Percentiles rank a stretch among this genome's conserved stretches.
Conservation (phyloP, 1,284 basidiomycete genomes). For the Sporisorium scitamineum region DNA sequence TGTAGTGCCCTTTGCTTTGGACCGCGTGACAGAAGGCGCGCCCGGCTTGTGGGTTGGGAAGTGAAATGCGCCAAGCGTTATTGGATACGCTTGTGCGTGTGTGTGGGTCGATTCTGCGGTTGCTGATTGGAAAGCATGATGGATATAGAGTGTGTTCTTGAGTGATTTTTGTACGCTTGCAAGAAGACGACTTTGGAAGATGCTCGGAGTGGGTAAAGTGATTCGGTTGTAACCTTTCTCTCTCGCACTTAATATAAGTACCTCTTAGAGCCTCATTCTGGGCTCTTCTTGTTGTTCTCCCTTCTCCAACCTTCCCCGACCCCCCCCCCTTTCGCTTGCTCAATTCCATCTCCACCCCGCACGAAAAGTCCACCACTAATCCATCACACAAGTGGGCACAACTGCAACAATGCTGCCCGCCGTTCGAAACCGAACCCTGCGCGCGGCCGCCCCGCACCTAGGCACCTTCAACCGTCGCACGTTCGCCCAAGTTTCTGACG, state of each 20-base stretch:
- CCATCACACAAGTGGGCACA: background rate
- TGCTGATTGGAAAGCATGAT: background rate
- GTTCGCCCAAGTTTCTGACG: constrained; percentile 48
- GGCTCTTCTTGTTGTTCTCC: background rate
- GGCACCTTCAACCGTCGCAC: constrained; percentile 12
- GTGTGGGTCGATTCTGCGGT: too few species aligned
- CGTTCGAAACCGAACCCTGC: constrained; percentile 31
- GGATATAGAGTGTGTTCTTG: background rate
- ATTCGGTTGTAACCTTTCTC: background rate
- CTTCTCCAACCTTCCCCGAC: background rate
- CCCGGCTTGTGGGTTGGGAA: too few species aligned
- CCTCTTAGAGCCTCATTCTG: background rate
- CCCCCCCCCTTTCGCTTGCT: too few species aligned
- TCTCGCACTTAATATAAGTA: background rate
- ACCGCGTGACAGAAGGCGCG: background rate
- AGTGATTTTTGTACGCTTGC: background rate
- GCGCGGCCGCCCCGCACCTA: constrained; percentile 11
- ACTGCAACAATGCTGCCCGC: constrained; percentile 25
- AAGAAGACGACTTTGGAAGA: too few species aligned
- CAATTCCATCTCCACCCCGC: too few species aligned
- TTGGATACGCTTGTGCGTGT: too few species aligned
- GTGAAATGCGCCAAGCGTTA: too few species aligned
- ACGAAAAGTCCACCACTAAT: background rate
- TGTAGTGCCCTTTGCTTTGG: background rate
- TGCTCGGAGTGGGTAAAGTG: too few species aligned